Evolutionary conservation across 768 basidiomycete species (phyloP), one percentile per base, ranked within the genome.

Genomic region (Dacryopinax primogenitus): DNA sequence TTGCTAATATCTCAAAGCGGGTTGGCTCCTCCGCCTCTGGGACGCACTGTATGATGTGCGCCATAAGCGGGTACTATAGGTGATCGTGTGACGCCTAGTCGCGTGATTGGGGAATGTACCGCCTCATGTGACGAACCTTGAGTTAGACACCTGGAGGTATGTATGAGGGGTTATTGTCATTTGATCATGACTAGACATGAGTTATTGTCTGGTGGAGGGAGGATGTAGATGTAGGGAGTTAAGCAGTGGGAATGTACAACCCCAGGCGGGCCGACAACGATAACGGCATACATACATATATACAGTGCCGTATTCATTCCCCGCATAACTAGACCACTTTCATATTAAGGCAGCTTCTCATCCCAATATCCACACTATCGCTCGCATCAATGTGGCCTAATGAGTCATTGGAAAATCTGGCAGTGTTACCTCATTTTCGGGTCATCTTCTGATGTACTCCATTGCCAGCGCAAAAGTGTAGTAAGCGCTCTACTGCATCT

Each of bases 401-500:
- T 11, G n/a, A 39, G 37, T 11, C 37, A n/a, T n/a, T n/a, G 12
- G n/a, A 39, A n/a, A 39, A 39, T 39, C 37, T 39, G 11, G 12
- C 37, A 39, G 12, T 11, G 12, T 39, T 39, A n/a, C 37, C 37
- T 11, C n/a, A 11, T 3, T 30, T 32, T 30, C 13, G 51, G 51
- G 26, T 21, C 51, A 30, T 58, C 51, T 58, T 58, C 51, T 58
- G 51, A 58, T 58, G n/a, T n/a, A n/a, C n/a, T n/a, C n/a, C n/a
- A n/a, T n/a, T n/a, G n/a, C n/a, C n/a, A n/a, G n/a, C n/a, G n/a
- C n/a, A n/a, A n/a, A n/a, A n/a, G n/a, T n/a, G n/a, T n/a, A n/a
- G n/a, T n/a, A n/a, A n/a, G n/a, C n/a, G n/a, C n/a, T n/a, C n/a
- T n/a, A n/a, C n/a, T n/a, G n/a, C n/a, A n/a, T n/a, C n/a, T n/a